A percentile compares a stretch with the other conserved stretches of the same genome.
These are phyloP conservation scores for Pseudogymnoascus sp. DNA, from an alignment of 2,329 filamentous ascomycete genomes.

Conservation along the genomic window DNA sequence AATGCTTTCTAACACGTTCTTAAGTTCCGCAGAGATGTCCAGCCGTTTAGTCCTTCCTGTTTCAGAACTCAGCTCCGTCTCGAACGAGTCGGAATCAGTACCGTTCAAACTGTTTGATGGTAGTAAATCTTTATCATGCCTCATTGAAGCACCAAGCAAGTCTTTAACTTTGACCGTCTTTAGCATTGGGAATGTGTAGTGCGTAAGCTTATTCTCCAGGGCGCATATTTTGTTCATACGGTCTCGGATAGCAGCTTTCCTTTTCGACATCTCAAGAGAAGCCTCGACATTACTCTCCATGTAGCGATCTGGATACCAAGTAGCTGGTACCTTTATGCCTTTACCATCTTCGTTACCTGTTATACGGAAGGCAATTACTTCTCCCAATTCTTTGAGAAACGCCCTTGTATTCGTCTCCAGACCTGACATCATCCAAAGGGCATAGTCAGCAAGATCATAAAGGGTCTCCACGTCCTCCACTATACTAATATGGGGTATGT, in stretches of 20 bases:
- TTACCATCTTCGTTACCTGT: constrained; percentile 33
- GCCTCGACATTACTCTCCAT: constrained; percentile 38
- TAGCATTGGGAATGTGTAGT: constrained; percentile 15
- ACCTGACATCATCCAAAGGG: constrained; percentile 23
- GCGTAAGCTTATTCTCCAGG: constrained; percentile 24
- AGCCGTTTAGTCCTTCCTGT: constrained; percentile 9
- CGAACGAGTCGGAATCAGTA: constrained; percentile 10
- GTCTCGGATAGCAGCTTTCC: constrained; percentile 24
- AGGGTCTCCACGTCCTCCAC: constrained; percentile 21
- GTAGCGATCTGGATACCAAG: constrained; percentile 50
- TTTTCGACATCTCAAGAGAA: constrained; percentile 36
- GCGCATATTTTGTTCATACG: constrained; percentile 22
- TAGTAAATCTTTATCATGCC: constrained; percentile 23
- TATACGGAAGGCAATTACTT: constrained; percentile 45
- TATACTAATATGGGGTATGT: constrained; percentile 21
- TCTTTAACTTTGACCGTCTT: constrained; percentile 27
- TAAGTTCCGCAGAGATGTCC: constrained; percentile 24
- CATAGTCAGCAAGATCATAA: constrained; percentile 29
- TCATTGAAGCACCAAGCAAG: constrained; percentile 24
- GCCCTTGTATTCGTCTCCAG: constrained; percentile 21
- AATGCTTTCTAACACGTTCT: constrained; percentile 25
- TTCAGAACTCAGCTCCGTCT: constrained; percentile 12
- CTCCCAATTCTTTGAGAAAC: constrained; percentile 33
- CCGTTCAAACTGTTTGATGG: constrained; percentile 16
- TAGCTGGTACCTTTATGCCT: constrained; percentile 43